These are phyloP conservation scores for Wickerhamiella vanderwaltii DNA, from an alignment of 805 yeast genomes.

Conservation along the genomic window DNA sequence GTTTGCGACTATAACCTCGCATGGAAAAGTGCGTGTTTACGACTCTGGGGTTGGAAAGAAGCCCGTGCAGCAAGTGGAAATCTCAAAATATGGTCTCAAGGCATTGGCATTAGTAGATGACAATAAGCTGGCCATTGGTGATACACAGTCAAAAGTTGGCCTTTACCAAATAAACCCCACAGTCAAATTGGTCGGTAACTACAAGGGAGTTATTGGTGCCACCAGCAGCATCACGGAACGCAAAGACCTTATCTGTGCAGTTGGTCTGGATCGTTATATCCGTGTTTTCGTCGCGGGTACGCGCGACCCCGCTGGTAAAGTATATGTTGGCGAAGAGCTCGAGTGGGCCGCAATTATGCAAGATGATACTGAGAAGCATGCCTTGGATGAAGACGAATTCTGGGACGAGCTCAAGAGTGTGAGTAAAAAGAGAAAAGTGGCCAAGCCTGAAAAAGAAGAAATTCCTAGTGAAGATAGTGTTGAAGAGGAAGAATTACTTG, in stretches of 20 bases:
- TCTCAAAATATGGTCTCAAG: conserved; percentile 43
- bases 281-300: conserved; percentile 57
- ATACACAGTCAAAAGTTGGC: conserved; percentile 54
- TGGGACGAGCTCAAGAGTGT: conserved; percentile 29
- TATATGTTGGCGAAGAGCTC: conserved; percentile 64
- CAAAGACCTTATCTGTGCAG: conserved; percentile 43
- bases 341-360: conserved; percentile 41
- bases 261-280: conserved; percentile 79
- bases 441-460: background rate
- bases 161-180: conserved; percentile 19
- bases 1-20: conserved; percentile 54
- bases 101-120: conserved; percentile 30
- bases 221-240: conserved; percentile 31
- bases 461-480: background rate
- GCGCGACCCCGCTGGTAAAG: conserved; percentile 54
- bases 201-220: conserved; percentile 66
- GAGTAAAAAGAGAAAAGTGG: conserved; percentile 1
- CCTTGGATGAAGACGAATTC: conserved; percentile 29
- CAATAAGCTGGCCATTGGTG: conserved; percentile 51
- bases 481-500: conserved; percentile 14
- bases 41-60: conserved; percentile 54
- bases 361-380: conserved; percentile 25
- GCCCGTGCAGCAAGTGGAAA: conserved; percentile 48
- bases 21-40: conserved; percentile 67
- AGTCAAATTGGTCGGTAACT: conserved; percentile 47